Evolutionary conservation across 2,329 filamentous ascomycete species (phyloP), one percentile per base, ranked within the genome.

Genomic region (Xylariaceae sp.): DNA sequence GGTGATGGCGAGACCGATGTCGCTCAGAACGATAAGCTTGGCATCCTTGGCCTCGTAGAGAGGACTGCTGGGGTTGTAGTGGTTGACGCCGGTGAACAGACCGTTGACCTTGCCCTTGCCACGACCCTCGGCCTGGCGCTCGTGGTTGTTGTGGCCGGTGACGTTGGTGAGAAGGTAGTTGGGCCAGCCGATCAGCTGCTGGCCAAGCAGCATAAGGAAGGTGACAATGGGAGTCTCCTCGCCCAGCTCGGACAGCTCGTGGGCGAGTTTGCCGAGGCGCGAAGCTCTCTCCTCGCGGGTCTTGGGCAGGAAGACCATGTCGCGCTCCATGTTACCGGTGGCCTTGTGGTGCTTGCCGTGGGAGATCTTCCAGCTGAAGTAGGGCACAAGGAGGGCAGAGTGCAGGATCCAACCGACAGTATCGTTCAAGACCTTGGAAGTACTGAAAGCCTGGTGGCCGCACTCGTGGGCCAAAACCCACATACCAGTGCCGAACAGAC

Each of bases 341-440:
- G 92, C 92, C 84, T 97, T 97, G 89, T 99, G 94, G 82, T 99
- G 94, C 86, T 96, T 96, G 80, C 91, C 89, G 80, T 99, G 94
- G 67, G 92, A 96, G 77, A 97, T 92, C 80, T 99, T 96, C 94
- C 94, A 99, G 73, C 91, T 96, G 81, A 97, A 99, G 81, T 97
- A 99, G 18, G 94, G 94, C 53, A 99, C 93, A 58, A 97, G 82
- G 45, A 97, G 85, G 50, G 86, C 76, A 44, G 92, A 96, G 80
- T 97, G 93, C 68, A 90, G 85, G 73, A 96, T 75, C 90, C 90
- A 97, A 71, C 93, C 93, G 60, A 94, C 91, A 30, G 89, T 85
- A 76, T 97, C 92, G 80, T 97, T 97, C 73, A 97, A 77, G 9
- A 85, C 79, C 80, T 90, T 93, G 70, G 90, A 97, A n/a, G 89